Base-by-base conservation (phyloP, 306 rosid genomes). In the Benincasa hispida region DNA sequence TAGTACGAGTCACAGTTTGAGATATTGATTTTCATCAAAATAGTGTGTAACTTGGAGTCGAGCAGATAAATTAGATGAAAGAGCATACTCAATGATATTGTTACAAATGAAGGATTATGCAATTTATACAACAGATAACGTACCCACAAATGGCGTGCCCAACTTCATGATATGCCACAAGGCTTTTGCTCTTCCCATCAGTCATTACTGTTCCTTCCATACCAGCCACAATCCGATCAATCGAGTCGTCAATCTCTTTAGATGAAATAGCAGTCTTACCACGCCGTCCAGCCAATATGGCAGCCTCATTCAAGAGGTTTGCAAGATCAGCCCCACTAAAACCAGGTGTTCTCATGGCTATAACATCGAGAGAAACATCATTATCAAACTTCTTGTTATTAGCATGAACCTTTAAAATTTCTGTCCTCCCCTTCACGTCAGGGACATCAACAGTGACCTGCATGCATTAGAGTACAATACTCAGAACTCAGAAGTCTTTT, bases 201-300 rank as follows among this genome's bases (percentile, higher is more conserved):
- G 96, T 90, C 99, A 94, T 94, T 83, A 92, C 96, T 34, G 96
- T 94, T 74, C 98, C 98, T 90, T 94, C 98, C 98, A 94, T 94
- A 87, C 99, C 99, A 75, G 99, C 99, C 15, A 94, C 99, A 78
- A 94, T 91, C 83, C 99, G 89, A 85, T 94, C 99, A 67, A 92
- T 94, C 19, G 99, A 91, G 85, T 94, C 97, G 42, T 94, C 99
- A 19, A 94, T 84, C 86, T 94, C 99, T 89, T 94, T 94, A 22
- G 99, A 86, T 68, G 99, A 87, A 83, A 94, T 91, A 61, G 88
- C 93, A 1, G 91, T 78, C 88, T 87, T 92, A 79, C 93, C 96
- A 3, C 99, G 97, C 34, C 98, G 86, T 61, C 99, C 99, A 78
- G 96, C 96, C 81, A 94, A 86, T 83, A 92, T 94, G 78, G 99